phyloP scores from a whole-genome alignment of 768 basidiomycete species.

The Leccinum arenicola region DNA sequence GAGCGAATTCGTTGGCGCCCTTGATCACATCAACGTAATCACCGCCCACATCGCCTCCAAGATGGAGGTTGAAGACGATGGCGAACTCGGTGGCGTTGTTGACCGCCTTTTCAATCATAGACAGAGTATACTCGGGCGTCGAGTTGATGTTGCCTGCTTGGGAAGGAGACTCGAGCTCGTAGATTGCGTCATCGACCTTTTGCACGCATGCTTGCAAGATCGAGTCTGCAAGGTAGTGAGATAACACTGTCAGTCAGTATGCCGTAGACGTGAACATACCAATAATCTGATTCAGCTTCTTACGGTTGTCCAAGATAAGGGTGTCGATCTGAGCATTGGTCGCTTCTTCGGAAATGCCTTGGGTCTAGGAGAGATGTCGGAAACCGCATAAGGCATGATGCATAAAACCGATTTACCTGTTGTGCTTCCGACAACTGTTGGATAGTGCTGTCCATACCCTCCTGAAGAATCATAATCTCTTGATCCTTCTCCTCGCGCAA shows the following conservation, averaged over 20 bases:
- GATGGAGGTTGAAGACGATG: slow-evolving; percentile 86
- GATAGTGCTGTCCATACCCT: slow-evolving; percentile 91
- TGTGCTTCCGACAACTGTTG: slow-evolving; percentile 84
- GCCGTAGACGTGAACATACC: slow-evolving; percentile 42
- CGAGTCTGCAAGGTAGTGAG: slow-evolving; percentile 61
- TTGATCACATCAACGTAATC: slow-evolving; percentile 98
- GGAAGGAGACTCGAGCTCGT: slow-evolving; percentile 95
- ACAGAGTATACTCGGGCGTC: slow-evolving; percentile 97
- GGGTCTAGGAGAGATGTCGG: slow-evolving; percentile 49
- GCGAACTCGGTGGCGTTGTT: slow-evolving; percentile 97
- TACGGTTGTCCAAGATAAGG: slow-evolving; percentile 92
- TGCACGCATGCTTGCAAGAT: slow-evolving; percentile 95
- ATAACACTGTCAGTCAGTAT: slow-evolving; percentile 6
- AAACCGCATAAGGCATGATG: neutral
- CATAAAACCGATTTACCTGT: slow-evolving; percentile 51
- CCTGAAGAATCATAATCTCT: slow-evolving; percentile 93
- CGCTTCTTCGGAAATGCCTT: slow-evolving; percentile 82
- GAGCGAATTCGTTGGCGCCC: slow-evolving; percentile 93
- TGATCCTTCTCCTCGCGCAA: slow-evolving; percentile 95
- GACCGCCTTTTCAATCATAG: slow-evolving; percentile 96
- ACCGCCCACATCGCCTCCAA: slow-evolving; percentile 83
- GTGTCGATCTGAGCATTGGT: slow-evolving; percentile 97
- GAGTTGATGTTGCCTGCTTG: slow-evolving; percentile 94
- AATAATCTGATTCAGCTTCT: slow-evolving; percentile 97
- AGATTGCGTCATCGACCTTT: slow-evolving; percentile 96